A percentile compares a stretch with the other conserved stretches of the same genome.
Evolutionary conservation across 441 rosid species (phyloP).

Genomic region (Rhodomyrtus psidioides): DNA sequence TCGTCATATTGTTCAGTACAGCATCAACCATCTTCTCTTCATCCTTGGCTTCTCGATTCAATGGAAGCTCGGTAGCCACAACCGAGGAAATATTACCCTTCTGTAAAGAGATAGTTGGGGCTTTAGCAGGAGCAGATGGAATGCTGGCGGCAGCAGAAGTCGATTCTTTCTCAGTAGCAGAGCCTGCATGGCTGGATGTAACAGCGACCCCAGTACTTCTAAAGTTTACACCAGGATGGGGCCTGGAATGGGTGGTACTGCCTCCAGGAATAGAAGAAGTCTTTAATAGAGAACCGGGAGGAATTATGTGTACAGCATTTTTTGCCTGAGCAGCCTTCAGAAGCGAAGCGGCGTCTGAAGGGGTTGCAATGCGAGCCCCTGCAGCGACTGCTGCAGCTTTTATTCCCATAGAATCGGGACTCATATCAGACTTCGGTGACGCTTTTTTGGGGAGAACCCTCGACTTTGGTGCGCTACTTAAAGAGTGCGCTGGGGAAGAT

Average conservation of each 20-base stretch:
- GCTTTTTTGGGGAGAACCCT: conserved; percentile 32
- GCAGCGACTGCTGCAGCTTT: conserved; percentile 83
- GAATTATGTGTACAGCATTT: conserved; percentile 45
- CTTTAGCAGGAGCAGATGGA: conserved; percentile 16
- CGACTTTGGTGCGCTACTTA: conserved; percentile 29
- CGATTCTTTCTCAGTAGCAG: conserved; percentile 28
- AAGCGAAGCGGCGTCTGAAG: conserved; percentile 49
- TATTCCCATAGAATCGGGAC: conserved; percentile 38
- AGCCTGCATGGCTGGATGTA: conserved; percentile 13
- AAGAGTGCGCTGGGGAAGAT: conserved; percentile 23
- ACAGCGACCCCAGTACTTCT: conserved; percentile 19
- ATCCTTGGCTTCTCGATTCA: conserved; percentile 26
- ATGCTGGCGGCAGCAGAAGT: conserved; percentile 19
- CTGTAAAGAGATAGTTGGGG: conserved; percentile 19
- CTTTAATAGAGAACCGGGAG: conserved; percentile 34
- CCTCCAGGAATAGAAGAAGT: conserved; percentile 21
- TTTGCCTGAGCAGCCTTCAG: conserved; percentile 68
- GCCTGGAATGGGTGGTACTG: conserved; percentile 27
- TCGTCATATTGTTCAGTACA: conserved; percentile 19
- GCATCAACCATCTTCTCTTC: conserved; percentile 11
- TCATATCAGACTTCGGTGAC: conserved; percentile 27
- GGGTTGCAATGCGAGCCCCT: conserved; percentile 75
- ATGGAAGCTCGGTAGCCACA: conserved; percentile 15
- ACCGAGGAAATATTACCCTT: conserved; percentile 20
- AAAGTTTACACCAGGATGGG: conserved; percentile 26